These are phyloP conservation scores for Malassezia sp. DNA, from an alignment of 1,284 basidiomycete species.

Conservation along the genomic window DNA sequence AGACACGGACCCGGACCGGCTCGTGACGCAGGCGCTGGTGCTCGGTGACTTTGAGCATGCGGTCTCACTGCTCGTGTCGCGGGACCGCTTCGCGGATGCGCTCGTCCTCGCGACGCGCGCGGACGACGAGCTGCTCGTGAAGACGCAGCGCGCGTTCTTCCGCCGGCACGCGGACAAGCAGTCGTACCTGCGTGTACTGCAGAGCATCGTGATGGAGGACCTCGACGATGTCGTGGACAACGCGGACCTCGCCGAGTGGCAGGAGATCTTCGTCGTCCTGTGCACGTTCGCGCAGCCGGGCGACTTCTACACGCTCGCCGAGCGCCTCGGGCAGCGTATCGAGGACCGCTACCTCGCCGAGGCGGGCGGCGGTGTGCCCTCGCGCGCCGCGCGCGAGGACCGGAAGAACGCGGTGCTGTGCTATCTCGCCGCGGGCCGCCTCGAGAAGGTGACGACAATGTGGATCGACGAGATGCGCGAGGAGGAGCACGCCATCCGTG, in stretches of 20 bases:
- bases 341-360: constrained; percentile 66
- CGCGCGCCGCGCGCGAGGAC: constrained; percentile 52
- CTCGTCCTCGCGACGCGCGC: constrained; percentile 84
- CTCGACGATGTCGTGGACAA: constrained; percentile 87
- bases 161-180: constrained; percentile 63
- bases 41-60: constrained; percentile 88
- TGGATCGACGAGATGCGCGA: constrained; percentile 86
- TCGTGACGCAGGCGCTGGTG: constrained; percentile 84
- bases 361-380: constrained; percentile 37
- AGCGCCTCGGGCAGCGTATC: constrained; percentile 80
- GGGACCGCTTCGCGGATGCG: constrained; percentile 84
- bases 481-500: constrained; percentile 56
- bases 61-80: constrained; percentile 78
- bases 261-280: constrained; percentile 89
- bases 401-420: constrained; percentile 85
- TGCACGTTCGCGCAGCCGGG: constrained; percentile 82
- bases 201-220: constrained; percentile 86
- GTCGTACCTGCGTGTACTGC: constrained; percentile 86
- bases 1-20: constrained; percentile 73
- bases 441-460: constrained; percentile 79
- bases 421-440: constrained; percentile 68
- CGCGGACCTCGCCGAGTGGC: constrained; percentile 87
- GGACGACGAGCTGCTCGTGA: constrained; percentile 73
- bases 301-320: constrained; percentile 74
- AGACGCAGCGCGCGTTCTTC: constrained; percentile 89